phyloP scores from a whole-genome alignment of 108 stramenopile species.

The Conticribra weissflogii region DNA sequence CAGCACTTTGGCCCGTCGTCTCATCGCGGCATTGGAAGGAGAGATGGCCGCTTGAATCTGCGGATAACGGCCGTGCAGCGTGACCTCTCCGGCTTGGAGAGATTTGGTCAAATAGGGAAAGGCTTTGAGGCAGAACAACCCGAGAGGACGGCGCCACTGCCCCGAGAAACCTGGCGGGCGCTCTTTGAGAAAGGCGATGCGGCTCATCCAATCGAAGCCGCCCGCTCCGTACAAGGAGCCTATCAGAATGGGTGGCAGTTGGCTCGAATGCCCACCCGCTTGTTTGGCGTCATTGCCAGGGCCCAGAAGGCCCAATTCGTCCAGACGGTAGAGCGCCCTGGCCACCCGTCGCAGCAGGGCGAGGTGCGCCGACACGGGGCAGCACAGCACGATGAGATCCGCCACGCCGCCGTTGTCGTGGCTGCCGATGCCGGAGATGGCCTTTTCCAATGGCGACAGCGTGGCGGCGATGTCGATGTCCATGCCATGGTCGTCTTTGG shows the following conservation, averaged over 20 bases:
- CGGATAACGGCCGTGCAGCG: conserved; percentile 48
- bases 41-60: conserved; percentile 45
- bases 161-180: conserved; percentile 32
- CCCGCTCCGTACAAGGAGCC: conserved; percentile 53
- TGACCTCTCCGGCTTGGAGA: conserved; percentile 50
- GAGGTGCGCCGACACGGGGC: conserved; percentile 53
- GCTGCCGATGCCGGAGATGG: conserved; percentile 40
- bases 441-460: conserved; percentile 35
- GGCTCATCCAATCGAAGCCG: conserved; percentile 55
- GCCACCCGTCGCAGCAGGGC: conserved; percentile 45
- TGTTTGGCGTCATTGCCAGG: too few species aligned
- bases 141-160: conserved; percentile 43
- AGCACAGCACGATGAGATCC: conserved; percentile 47
- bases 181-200: conserved; percentile 42
- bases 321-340: conserved; percentile 44
- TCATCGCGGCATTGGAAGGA: conserved; percentile 35
- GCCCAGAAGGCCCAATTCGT: conserved; percentile 26
- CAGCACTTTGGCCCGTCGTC: conserved; percentile 24
- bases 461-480: not conserved
- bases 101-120: conserved; percentile 54
- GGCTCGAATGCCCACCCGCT: too few species aligned
- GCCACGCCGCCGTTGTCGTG: conserved; percentile 47
- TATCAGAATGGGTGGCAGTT: conserved; percentile 35
- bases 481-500: not conserved
- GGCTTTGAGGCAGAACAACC: conserved; percentile 48